Evolutionary conservation across 768 basidiomycete species (phyloP).

Genomic region (Galerina marginata): DNA sequence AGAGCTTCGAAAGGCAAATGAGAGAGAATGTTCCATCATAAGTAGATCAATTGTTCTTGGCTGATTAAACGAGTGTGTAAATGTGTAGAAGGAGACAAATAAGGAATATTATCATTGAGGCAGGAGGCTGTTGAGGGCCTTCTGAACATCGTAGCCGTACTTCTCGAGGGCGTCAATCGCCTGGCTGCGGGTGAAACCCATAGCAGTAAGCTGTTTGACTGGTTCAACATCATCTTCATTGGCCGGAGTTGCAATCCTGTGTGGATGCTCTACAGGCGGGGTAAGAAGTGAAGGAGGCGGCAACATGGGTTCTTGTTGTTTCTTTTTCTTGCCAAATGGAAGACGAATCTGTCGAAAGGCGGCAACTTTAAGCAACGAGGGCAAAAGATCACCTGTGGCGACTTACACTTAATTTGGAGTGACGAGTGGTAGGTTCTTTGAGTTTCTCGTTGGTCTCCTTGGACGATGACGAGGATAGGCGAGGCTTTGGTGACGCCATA

Average conservation of each 20-base stretch:
- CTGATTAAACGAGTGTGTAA: constrained; percentile 22
- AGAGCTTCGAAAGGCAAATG: constrained; percentile 12
- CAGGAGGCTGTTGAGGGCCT: constrained; percentile 78
- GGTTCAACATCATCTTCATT: constrained; percentile 75
- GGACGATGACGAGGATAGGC: constrained; percentile 64
- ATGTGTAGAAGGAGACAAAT: background rate
- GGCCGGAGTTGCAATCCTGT: constrained; percentile 51
- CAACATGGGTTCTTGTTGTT: constrained; percentile 49
- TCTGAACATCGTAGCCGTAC: constrained; percentile 80
- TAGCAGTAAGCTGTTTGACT: constrained; percentile 80
- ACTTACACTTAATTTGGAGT: constrained; percentile 82
- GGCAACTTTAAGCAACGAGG: background rate
- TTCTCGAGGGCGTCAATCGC: constrained; percentile 86
- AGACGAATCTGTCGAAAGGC: constrained; percentile 63
- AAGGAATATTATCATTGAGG: constrained; percentile 17
- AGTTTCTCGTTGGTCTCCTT: constrained; percentile 63
- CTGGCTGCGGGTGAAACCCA: constrained; percentile 89
- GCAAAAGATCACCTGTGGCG: background rate
- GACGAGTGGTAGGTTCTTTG: constrained; percentile 60
- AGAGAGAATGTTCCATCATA: constrained; percentile 16
- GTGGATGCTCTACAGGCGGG: constrained; percentile 51
- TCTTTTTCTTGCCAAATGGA: constrained; percentile 81
- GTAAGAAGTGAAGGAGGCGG: constrained; percentile 45
- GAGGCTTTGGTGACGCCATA: constrained; percentile 60
- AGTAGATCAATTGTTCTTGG: constrained; percentile 20